Conservation (phyloP, 345 rosid species). For the Lumnitzera racemosa region DNA sequence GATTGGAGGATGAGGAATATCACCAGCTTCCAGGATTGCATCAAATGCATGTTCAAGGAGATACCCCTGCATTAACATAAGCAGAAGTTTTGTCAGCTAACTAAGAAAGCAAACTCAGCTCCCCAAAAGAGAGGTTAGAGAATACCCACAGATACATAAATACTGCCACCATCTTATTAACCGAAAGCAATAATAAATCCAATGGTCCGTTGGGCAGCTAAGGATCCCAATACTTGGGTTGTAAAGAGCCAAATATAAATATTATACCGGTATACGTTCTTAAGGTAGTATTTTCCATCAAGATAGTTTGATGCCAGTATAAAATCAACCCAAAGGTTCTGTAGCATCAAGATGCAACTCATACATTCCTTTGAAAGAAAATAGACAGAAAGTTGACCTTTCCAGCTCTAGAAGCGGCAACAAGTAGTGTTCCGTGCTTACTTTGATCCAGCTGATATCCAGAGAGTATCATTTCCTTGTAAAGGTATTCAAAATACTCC, state of each 20-base stretch:
- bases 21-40: constrained; percentile 68
- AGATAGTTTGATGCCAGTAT: too few species aligned
- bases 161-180: too few species aligned
- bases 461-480: constrained; percentile 64
- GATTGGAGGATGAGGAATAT: constrained; percentile 51
- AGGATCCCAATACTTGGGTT: too few species aligned
- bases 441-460: constrained; percentile 67
- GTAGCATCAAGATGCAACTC: too few species aligned
- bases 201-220: too few species aligned
- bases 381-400: constrained; percentile 43
- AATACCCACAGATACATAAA: too few species aligned
- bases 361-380: too few species aligned
- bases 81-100: constrained; percentile 4
- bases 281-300: too few species aligned
- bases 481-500: constrained; percentile 88
- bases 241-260: too few species aligned
- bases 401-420: constrained; percentile 78
- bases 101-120: not conserved
- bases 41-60: constrained; percentile 87
- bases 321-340: too few species aligned
- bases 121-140: not conserved
- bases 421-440: constrained; percentile 46
- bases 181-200: too few species aligned
- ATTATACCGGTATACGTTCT: too few species aligned
- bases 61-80: constrained; percentile 44